Percentiles rank a stretch among this genome's conserved stretches.
Conservation (phyloP, 768 basidiomycete species). For the Hypsizygus marmoreus region DNA sequence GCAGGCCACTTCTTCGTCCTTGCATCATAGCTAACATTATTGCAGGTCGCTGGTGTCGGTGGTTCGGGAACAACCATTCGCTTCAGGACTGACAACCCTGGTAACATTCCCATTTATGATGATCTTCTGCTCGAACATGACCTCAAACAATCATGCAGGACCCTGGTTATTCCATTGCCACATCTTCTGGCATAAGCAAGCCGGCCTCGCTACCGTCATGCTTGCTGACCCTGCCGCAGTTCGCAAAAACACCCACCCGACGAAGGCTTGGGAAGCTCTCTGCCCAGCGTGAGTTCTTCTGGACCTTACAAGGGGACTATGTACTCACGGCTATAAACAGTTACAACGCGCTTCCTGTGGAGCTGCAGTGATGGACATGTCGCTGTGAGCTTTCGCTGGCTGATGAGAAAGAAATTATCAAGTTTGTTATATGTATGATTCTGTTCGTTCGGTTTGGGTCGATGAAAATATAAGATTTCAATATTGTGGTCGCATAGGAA, state of each 20-base stretch:
- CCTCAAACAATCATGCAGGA: slow-evolving; percentile 9
- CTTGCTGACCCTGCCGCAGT: slow-evolving; percentile 28
- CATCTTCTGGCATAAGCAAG: slow-evolving; percentile 42
- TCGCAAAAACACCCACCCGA: slow-evolving; percentile 15
- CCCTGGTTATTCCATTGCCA: slow-evolving; percentile 30
- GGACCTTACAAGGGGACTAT: neutral
- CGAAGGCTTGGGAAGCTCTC: slow-evolving; percentile 22
- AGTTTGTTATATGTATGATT: too few species aligned
- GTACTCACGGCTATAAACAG: slow-evolving; percentile 2
- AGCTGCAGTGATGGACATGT: slow-evolving; percentile 9
- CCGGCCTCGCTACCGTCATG: slow-evolving; percentile 44
- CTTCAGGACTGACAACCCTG: slow-evolving; percentile 27
- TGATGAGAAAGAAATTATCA: too few species aligned
- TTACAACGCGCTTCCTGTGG: slow-evolving; percentile 18
- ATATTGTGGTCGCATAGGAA: too few species aligned
- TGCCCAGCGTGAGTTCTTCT: slow-evolving; percentile 25
- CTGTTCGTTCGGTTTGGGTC: too few species aligned
- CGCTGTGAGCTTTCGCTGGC: too few species aligned
- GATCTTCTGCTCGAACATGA: neutral
- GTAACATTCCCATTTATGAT: neutral
- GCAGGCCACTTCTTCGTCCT: neutral
- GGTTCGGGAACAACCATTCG: slow-evolving; percentile 25
- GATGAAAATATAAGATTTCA: too few species aligned
- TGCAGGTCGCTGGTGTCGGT: slow-evolving; percentile 21
- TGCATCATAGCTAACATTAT: neutral